These are phyloP conservation scores for Cryptosporidium viatorum DNA, from an alignment of 169 alveolate species.

Conservation along the genomic window DNA sequence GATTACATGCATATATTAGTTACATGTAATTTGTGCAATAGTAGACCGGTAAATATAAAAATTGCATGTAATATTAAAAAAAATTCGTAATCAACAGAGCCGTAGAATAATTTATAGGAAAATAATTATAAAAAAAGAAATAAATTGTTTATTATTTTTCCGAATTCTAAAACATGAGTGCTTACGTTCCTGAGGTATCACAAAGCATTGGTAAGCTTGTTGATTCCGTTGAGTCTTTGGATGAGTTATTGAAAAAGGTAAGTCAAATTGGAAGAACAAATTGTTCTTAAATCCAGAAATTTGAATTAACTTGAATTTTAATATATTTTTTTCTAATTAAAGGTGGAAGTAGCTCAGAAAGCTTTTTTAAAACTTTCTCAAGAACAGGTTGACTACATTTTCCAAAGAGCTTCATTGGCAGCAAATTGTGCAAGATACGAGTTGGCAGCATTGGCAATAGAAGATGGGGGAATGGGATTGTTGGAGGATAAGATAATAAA, in stretches of 20 bases:
- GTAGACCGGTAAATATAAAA: neutral
- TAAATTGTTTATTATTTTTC: neutral
- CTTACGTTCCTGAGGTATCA: slow-evolving; percentile 54
- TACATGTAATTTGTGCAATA: slow-evolving; percentile 2
- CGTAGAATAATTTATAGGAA: neutral
- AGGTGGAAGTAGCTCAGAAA: slow-evolving; percentile 65
- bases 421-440: slow-evolving; percentile 74
- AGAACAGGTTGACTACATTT: slow-evolving; percentile 75
- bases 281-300: neutral
- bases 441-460: slow-evolving; percentile 72
- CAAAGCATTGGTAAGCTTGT: slow-evolving; percentile 74
- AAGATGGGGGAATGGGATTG: slow-evolving; percentile 77
- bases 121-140: neutral
- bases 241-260: slow-evolving; percentile 59
- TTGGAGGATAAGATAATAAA: slow-evolving; percentile 75
- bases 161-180: slow-evolving; percentile 25
- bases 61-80: neutral
- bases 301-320: neutral
- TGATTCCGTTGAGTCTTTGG: slow-evolving; percentile 58
- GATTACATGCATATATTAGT: slow-evolving; percentile 16
- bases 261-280: neutral
- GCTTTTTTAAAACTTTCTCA: slow-evolving; percentile 64
- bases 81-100: neutral
- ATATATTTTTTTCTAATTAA: neutral
- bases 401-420: slow-evolving; percentile 74